Evolutionary conservation across 1,284 basidiomycete species (phyloP), one percentile per base, ranked within the genome.

Genomic region (Leccinum pachyderme): DNA sequence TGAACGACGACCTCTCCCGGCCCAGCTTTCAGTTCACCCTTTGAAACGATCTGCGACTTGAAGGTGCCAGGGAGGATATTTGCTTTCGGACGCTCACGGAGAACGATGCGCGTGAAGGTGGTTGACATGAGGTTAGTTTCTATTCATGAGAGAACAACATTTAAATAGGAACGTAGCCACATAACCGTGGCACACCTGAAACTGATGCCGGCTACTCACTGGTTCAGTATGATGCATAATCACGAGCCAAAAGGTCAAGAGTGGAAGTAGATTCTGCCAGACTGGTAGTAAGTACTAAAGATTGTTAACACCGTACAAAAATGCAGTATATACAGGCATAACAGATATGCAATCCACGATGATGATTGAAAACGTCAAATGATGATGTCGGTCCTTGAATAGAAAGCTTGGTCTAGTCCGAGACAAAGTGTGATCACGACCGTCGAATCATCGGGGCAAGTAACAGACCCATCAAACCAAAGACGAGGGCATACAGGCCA

Each of bases 41-140:
- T 78, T 2, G 81, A 75, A 11, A 83, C 66, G 2, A 76, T 69
- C 68, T 87, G 83, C 0, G 73, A 76, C 55, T 87, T 81, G 75
- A 94, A 94, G 0, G 90, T 93, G 52, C 77, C 78, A 22, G 84
- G 77, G 35, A 80, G 80, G 66, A 93, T 83, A 58, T 85, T 79
- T 35, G 74, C 81, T 41, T 74, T 72, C 1, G 92, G 92, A 31
- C 91, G 81, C 63, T 87, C 81, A 58, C 84, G 82, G 57, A 95
- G 83, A 37, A 91, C 82, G 67, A 93, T 81, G 31, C 81, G 82
- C 51, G 82, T 87, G 76, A 84, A 87, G 22, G 57, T 59, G 12
- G 76, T 56, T 22, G 46, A 51, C 68, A 71, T 65, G 54, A 32
- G 4, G 49, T 18, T 28, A 24, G 47, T 39, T 39, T 39, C 5